Percentiles rank a stretch among this genome's conserved stretches.
phyloP scores from a whole-genome alignment of 208 protist genomes.

The Trypanosoma conorhini region DNA sequence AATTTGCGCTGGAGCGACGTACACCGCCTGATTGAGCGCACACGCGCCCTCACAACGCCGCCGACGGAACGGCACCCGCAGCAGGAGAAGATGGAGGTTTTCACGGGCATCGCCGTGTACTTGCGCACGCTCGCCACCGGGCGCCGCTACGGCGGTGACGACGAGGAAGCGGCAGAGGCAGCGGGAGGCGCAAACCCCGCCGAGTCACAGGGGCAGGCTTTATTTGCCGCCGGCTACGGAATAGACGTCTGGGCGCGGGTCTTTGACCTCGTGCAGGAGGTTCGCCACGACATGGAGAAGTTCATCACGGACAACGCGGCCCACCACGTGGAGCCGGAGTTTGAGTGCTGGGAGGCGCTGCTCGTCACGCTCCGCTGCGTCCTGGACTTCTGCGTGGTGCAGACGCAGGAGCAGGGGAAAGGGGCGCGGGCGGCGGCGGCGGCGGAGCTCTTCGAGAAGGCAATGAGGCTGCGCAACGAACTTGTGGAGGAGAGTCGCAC shows the following conservation, averaged over 20 bases:
- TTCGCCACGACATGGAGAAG: conserved; percentile 66
- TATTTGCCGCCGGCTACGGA: conserved; percentile 44
- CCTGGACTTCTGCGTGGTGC: conserved; percentile 72
- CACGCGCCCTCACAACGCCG: conserved; percentile 29
- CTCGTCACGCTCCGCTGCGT: conserved; percentile 66
- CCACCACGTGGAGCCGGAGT: conserved; percentile 62
- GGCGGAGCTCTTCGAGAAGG: conserved; percentile 55
- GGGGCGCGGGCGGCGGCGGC: conserved; percentile 27
- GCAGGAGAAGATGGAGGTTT: conserved; percentile 72
- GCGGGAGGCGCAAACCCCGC: background rate
- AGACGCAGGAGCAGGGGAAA: conserved; percentile 47
- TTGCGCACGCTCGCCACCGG: conserved; percentile 69
- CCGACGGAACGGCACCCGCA: conserved; percentile 14
- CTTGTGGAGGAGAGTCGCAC: conserved; percentile 78
- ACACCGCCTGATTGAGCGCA: conserved; percentile 46
- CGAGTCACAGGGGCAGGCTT: background rate
- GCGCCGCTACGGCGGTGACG: conserved; percentile 51
- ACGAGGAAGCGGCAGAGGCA: conserved; percentile 32
- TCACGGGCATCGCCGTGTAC: conserved; percentile 77
- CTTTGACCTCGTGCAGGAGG: conserved; percentile 49
- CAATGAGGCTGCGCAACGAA: conserved; percentile 53
- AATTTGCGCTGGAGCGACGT: conserved; percentile 71
- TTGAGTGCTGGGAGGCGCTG: conserved; percentile 89
- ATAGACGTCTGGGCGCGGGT: conserved; percentile 59
- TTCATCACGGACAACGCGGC: conserved; percentile 42